A percentile compares a stretch with the other conserved stretches of the same genome.
Conservation (phyloP, 208 protist species). For the Herpetomonas samuelpessoai region DNA sequence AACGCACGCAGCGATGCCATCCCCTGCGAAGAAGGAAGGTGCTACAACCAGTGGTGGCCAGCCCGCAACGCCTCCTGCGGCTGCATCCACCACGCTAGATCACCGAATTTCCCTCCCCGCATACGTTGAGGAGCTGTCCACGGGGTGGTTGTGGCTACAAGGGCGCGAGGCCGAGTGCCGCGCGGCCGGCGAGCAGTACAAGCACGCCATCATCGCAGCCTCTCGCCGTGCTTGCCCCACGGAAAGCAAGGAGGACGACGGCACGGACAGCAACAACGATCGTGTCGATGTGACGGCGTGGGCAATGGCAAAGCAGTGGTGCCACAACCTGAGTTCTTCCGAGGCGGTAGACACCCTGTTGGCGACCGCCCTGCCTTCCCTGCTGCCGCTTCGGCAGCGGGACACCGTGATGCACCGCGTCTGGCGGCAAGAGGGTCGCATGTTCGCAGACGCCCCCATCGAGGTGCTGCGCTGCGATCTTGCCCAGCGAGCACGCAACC, state of each 20-base stretch:
- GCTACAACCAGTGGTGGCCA: no score
- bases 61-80: slow-evolving; percentile 1
- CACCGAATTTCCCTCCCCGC: slow-evolving; percentile 41
- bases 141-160: slow-evolving; percentile 57
- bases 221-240: not conserved
- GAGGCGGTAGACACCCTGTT: slow-evolving; percentile 3
- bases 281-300: not conserved
- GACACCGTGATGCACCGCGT: slow-evolving; percentile 86
- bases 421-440: slow-evolving; percentile 92
- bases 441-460: slow-evolving; percentile 60
- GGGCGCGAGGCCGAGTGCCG: slow-evolving; percentile 72
- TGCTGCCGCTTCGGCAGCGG: slow-evolving; percentile 60
- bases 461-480: slow-evolving; percentile 53
- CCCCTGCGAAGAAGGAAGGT: not conserved
- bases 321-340: not conserved
- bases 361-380: slow-evolving; percentile 5
- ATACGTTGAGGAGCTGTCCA: slow-evolving; percentile 73
- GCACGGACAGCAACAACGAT: not conserved
- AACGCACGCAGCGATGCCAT: slow-evolving; percentile 22
- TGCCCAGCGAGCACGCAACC: not conserved
- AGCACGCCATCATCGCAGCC: slow-evolving; percentile 23
- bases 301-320: not conserved
- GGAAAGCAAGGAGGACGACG: not conserved
- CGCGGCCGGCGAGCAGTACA: slow-evolving; percentile 35
- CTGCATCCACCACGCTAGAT: slow-evolving; percentile 30